Base-by-base conservation (phyloP, 2,329 filamentous ascomycete species). In the Aspergillus bombycis region DNA sequence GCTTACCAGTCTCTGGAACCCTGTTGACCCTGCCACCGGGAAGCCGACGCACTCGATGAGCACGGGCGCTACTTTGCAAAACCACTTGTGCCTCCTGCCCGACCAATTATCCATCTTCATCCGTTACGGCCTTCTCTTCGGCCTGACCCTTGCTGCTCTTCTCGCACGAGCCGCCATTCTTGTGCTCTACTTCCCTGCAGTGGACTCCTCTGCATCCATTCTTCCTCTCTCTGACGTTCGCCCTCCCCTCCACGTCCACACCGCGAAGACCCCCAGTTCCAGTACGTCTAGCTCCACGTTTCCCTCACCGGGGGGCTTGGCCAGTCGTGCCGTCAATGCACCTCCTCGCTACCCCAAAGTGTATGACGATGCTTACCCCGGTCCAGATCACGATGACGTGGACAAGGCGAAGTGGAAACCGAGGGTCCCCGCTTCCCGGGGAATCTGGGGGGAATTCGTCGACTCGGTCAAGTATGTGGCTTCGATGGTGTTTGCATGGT, bases 1-100 rank as follows among this genome's bases (percentile, higher is more conserved):
- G 66, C 88, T 97, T 80, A 86, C 93, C 46, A 97, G 93, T 75
- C 82, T 99, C 62, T 97, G 93, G 87, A 98, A 99, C 74, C 95
- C 95, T 0, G 84, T 98, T 60, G 91, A 94, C 70, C 81, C 80
- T 3, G 58, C 72, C 16, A 78, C 76, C 2, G 78, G 79, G 36
- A 76, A 74, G 36, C 57, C 79, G 4, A 61, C 69, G 7, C 65
- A 69, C 21, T 64, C 68, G 19, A 46, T 67, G 6, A 64, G 67
- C 2, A 65, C 72, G 0, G 69, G 67, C 1, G 66, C 74, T 1
- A 97, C 94, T 0, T 79, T 97, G 4, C 92, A 98, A 78, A 95
- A 92, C 0, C 92, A 96, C 67, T 86, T 98, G 2, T 99, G 95
- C 74, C 85, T 99, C 2, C 84, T 98, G 10, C 95, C 95, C 0